Base-by-base conservation (phyloP, 306 rosid genomes). In the Pterocarpus macrocarpus region DNA sequence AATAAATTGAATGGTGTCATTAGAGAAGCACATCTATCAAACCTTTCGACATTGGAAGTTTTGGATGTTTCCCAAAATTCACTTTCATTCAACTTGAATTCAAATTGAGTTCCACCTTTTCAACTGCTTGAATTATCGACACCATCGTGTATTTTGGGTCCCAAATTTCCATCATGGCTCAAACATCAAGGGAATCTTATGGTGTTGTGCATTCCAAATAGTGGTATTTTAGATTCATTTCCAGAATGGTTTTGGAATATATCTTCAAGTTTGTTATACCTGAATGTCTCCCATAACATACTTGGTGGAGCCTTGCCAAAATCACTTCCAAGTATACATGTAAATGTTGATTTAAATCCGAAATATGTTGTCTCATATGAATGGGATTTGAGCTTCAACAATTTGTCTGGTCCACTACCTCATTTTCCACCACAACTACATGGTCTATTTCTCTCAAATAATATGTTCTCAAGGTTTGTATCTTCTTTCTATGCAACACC, bases 91-190 rank as follows among this genome's bases (percentile, higher is more conserved):
- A 22, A 22, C 28, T 33, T 84, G 15, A 75, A 73, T n/a, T 35
- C 77, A 5, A 16, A 52, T 6, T 85, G 87, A 83, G 47, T 59
- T 33, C 81, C 88, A 65, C 73, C 85, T 14, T 84, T 88, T 5
- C 81, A 79, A 41, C 44, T 88, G 2, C 0, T 0, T 0, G 0
- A 0, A 0, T 13, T 88, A 15, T 7, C 0, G 47, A 64, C 85
- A 55, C 12, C 69, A 5, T 79, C 75, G 0, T 79, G 87, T 49
- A 78, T 2, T 15, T 62, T 83, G 0, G 90, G 92, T 57, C 88
- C 85, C 2, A 32, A 64, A 2, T 87, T 89, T 75, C 88, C 92
- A 5, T 1, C 3, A n/a, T 87, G 90, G 90, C 68, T 87, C 32
- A 81, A 77, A n/a, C 10, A 81, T 13, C 88, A 82, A 36, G 45